Evolutionary conservation across 1,139 yeast species (phyloP).

Genomic region (Candida tetrigidarum): DNA sequence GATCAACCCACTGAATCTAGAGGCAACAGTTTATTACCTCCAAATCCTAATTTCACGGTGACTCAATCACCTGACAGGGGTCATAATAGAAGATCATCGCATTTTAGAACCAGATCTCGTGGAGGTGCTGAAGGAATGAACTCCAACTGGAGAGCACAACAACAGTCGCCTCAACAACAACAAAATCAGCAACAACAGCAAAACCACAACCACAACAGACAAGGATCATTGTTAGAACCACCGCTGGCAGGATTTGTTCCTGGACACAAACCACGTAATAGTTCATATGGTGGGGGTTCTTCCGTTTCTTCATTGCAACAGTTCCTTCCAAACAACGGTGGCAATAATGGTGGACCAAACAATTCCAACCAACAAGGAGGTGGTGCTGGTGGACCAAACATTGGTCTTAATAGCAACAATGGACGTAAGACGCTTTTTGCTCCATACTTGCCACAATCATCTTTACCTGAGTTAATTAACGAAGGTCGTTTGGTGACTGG

Average conservation of each 20-base stretch:
- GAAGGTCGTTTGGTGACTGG: constrained; percentile 96
- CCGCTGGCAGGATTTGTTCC: constrained; percentile 67
- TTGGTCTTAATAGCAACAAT: constrained; percentile 25
- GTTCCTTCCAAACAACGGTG: constrained; percentile 32
- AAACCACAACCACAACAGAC: constrained; percentile 32
- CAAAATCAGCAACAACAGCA: constrained; percentile 11
- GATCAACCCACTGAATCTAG: constrained; percentile 9
- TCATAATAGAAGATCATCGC: constrained; percentile 52
- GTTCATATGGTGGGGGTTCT: constrained; percentile 63
- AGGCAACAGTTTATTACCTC: constrained; percentile 39
- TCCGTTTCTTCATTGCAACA: constrained; percentile 64
- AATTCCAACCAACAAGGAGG: constrained; percentile 10
- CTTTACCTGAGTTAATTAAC: constrained; percentile 83
- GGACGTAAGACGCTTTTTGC: constrained; percentile 89
- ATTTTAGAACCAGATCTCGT: constrained; percentile 59
- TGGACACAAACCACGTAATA: constrained; percentile 74
- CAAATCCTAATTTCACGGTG: constrained; percentile 47
- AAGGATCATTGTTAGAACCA: constrained; percentile 41
- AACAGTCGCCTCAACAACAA: constrained; percentile 23
- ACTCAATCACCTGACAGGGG: constrained; percentile 47
- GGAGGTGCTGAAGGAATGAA: constrained; percentile 55
- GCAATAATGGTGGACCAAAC: background rate
- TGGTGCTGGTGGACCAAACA: constrained; percentile 23
- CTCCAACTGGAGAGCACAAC: constrained; percentile 66
- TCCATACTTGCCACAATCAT: constrained; percentile 93